Evolutionary conservation across 352 stramenopile genomes (phyloP), one percentile per base, ranked within the genome.

Genomic region (Blastocystis sp.): DNA sequence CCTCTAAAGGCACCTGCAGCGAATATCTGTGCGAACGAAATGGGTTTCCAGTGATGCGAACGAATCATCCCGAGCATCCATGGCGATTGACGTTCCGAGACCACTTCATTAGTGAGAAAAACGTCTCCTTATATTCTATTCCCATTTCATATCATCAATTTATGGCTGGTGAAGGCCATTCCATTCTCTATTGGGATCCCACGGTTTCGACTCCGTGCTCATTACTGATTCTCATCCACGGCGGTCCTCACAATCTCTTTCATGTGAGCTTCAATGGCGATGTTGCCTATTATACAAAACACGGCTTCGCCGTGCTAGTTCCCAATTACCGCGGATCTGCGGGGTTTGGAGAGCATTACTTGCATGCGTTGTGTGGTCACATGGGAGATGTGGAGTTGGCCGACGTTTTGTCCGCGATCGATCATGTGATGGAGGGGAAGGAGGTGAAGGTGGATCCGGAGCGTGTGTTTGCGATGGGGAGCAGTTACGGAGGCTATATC

Each of bases 281-380:
- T 29, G 63, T 59, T 2, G 9, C 63, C n/a, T 81, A 24, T 38
- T 81, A 59, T 48, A 11, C 63, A 2, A 16, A 81, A 29, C 69
- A 64, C 24, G 46, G 27, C 29, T 81, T 21, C 49, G 18, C 34
- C n/a, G 69, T 81, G 7, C 27, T 81, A 8, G 69, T 81, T 4
- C 69, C 69, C 1, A 81, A 81, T 49, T 81, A 81, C 49, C 69
- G 63, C 69, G 69, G 69, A 40, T 81, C 69, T 32, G 34, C 42
- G n/a, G 69, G 69, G 4, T 61, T 34, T 11, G 69, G 69, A 32
- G 69, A 81, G 14, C 21, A 46, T 14, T 81, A 61, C 36, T 44
- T 81, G 24, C 69, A 81, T 40, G 48, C 40, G 4, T n/a, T 81
- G 2, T 65, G 49, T 40, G 69, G 69, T 27, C 69, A 81, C 46